These are phyloP conservation scores for Polytrichum commune DNA, from an alignment of 225 moss, liverwort and hornwort genomes.

Conservation along the genomic window DNA sequence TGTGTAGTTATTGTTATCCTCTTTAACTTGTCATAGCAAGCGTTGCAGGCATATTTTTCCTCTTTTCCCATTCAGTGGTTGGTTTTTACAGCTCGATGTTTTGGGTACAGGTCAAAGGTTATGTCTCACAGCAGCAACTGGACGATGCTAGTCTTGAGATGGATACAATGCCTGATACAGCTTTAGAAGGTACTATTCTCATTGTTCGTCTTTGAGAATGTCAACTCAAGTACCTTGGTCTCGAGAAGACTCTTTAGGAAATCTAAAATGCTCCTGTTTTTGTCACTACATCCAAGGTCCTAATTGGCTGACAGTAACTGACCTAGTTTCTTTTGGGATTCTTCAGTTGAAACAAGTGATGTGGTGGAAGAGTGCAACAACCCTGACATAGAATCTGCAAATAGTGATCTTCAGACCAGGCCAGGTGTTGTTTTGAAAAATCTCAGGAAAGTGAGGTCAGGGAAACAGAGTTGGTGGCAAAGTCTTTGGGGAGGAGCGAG, in stretches of 20 bases:
- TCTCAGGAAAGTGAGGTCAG: slow-evolving; percentile 55
- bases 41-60: not conserved
- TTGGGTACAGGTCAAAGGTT: slow-evolving; percentile 37
- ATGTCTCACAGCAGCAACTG: slow-evolving; percentile 71
- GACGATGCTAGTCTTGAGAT: slow-evolving; percentile 84
- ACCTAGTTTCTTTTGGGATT: no score
- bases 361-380: slow-evolving; percentile 47
- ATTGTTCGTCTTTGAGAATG: no score
- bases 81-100: not conserved
- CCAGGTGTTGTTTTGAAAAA: slow-evolving; percentile 67
- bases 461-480: slow-evolving; percentile 76
- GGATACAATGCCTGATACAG: slow-evolving; percentile 55
- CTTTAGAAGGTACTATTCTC: slow-evolving; percentile 56
- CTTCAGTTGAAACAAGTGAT: slow-evolving; percentile 52
- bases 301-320: no score
- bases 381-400: slow-evolving; percentile 70
- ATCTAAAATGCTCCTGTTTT: slow-evolving; percentile 1
- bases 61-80: not conserved
- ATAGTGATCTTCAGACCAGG: slow-evolving; percentile 50
- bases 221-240: not conserved
- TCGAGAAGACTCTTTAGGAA: not conserved
- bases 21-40: not conserved
- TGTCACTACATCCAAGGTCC: slow-evolving; percentile 4
- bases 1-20: not conserved
- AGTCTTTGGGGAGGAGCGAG: slow-evolving; percentile 51